Evolutionary conservation across 2,329 filamentous ascomycete species (phyloP), one percentile per base, ranked within the genome.

Genomic region (Atkinsonella texensis): DNA sequence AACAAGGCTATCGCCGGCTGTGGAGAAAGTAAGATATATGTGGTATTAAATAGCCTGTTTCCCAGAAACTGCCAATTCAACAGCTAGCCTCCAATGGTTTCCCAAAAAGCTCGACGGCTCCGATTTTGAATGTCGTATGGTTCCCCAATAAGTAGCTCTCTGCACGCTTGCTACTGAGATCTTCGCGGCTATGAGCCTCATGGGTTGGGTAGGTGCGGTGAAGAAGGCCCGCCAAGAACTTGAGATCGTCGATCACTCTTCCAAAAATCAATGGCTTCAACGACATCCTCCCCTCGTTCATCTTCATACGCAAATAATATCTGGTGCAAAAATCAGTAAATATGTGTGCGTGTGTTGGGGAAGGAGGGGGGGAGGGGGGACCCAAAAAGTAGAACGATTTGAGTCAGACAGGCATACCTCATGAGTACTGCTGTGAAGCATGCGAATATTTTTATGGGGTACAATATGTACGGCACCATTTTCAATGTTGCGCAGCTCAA

Each of bases 241-340:
- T 74, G 74, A 3, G 75, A 78, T 56, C 71, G 73, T 54, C 76
- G 69, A 61, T 74, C 79, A 59, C 74, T 83, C 72, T 83, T 88
- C 91, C 91, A 98, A 74, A 98, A 98, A 71, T 98, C 93, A 64
- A 98, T 81, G 56, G 89, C 89, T 60, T 93, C 89, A 56, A 98
- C 86, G 49, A 95, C 84, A 65, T 98, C 93, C 65, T 94, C 88
- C 59, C 93, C 91, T 57, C 81, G 75, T 67, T 98, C 93, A 63
- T 97, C 91, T 73, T 98, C 93, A 66, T 96, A 96, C 47, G 93
- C 91, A 70, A 96, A 97, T 49, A 98, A 71, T 60, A 98, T 97
- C 93, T 98, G 20, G 11, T 10, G 23, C 23, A 32, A 9, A 31
- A 12, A 50, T 55, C 42, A 54, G 50, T 15, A 20, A 20, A 38